These are phyloP conservation scores for Rhipidocladum racemiflorum DNA, from an alignment of 176 grass and related monocot genomes.

Conservation along the genomic window DNA sequence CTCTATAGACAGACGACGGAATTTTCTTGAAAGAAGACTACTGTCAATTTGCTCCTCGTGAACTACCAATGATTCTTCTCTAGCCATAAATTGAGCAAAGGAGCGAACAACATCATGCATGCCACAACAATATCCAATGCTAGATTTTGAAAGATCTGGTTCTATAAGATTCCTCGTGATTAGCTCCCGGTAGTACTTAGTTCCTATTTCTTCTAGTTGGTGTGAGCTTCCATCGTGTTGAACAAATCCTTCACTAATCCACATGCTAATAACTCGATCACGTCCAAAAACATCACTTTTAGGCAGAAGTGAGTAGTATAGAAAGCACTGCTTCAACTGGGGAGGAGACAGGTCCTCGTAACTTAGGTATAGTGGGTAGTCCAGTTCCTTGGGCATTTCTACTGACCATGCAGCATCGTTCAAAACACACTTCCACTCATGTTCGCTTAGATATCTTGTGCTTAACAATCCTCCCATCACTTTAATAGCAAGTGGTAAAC, in stretches of 20 bases:
- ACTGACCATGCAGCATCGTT: neutral
- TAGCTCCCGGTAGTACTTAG: neutral
- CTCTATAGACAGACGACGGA: too few species aligned
- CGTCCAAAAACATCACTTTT: neutral
- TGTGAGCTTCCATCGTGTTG: too few species aligned
- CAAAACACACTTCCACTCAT: neutral
- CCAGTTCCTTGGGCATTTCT: neutral
- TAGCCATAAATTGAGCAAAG: slow-evolving; percentile 1
- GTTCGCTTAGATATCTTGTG: neutral
- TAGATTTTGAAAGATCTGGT: neutral
- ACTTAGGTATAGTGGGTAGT: too few species aligned
- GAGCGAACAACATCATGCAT: neutral
- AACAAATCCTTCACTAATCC: neutral
- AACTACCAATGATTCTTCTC: neutral
- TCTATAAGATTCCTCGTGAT: slow-evolving; percentile 25
- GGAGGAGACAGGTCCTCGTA: too few species aligned
- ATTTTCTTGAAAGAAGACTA: too few species aligned
- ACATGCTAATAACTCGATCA: neutral
- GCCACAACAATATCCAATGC: too few species aligned
- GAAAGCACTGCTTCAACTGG: too few species aligned
- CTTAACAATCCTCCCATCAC: neutral
- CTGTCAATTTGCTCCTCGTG: too few species aligned
- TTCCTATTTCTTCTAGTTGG: neutral
- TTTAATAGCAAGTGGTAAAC: slow-evolving; percentile 31
- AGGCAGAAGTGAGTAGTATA: too few species aligned